Base-by-base conservation (phyloP, 139 green algal genomes). In the Mesotaenium endlicherianum region DNA sequence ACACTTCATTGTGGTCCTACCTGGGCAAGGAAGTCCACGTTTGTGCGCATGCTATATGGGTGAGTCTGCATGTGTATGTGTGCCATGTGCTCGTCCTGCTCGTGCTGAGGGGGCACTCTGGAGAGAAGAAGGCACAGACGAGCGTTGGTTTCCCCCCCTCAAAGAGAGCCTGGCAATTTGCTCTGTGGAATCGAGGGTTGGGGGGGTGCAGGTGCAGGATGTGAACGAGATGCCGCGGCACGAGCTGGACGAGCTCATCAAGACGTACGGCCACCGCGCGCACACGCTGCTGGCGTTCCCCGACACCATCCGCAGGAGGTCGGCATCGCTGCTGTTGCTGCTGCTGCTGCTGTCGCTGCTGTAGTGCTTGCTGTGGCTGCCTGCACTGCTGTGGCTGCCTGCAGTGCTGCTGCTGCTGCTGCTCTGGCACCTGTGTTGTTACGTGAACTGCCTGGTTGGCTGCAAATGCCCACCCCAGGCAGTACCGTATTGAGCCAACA, bases 211-310 rank as follows among this genome's bases (percentile, higher is more conserved):
- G 74, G 31, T 86, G 38, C 3, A 20, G 49, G 81, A 87, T 67
- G 81, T 87, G 40, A 86, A 87, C 49, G 81, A 87, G 41, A 53
- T 86, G 36, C 81, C 81, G n/a, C 40, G 75, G n/a, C 53, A 80
- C 57, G 81, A 86, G 45, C 34, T 86, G 34, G 75, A 86, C 36
- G 75, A 87, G 75, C 8, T 87, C 38, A 87, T 87, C 49, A 26
- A 79, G 26, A 58, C 47, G 11, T 87, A 86, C 38, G 75, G 53
- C 20, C n/a, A 26, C 31, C 77, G 38, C 53, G 68, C 14, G 71
- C 45, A 83, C 36, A 76, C 20, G 11, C 45, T 77, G 31, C 70
- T n/a, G 11, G 41, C 43, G 6, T 79, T 34, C 17, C 8, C 47
- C 31, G 70, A 75, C 8, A 79, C 39, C 43, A 69, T 79, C 70